A percentile compares a stretch with the other conserved stretches of the same genome.
phyloP scores from a whole-genome alignment of 768 basidiomycete genomes.

The Coprinellus micaceus region DNA sequence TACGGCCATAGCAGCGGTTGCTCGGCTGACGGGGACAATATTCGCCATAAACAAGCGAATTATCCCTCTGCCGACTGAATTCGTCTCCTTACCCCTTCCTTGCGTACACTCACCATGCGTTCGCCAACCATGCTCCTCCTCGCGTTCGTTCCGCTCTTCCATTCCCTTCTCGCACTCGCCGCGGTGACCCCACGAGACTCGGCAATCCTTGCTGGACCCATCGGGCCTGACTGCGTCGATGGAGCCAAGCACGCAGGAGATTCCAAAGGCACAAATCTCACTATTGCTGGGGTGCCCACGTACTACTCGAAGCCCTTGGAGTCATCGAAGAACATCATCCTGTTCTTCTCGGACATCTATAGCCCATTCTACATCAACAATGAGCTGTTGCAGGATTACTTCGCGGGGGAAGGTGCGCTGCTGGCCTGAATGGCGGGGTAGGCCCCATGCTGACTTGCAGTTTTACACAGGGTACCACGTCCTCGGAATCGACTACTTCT shows the following conservation, averaged over 20 bases:
- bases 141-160: no score
- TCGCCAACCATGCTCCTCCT: no score
- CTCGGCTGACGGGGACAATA: no score
- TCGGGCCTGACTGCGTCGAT: constrained; percentile 37
- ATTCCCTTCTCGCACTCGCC: no score
- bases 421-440: not conserved
- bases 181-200: no score
- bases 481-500: constrained; percentile 60
- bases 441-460: not conserved
- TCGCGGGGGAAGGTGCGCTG: constrained; percentile 52
- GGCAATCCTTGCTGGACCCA: no score
- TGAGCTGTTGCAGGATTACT: constrained; percentile 60
- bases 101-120: no score
- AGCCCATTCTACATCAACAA: constrained; percentile 58
- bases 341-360: constrained; percentile 59
- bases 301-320: constrained; percentile 48
- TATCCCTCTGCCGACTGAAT: no score
- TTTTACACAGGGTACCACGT: constrained; percentile 49
- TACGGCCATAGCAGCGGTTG: no score
- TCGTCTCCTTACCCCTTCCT: no score
- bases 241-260: constrained; percentile 50
- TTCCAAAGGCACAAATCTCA: constrained; percentile 37
- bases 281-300: constrained; percentile 44
- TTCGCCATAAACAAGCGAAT: no score
- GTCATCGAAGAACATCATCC: constrained; percentile 39